phyloP scores from a whole-genome alignment of 2,329 filamentous ascomycete species.

The Raffaelea deltoideospora region DNA sequence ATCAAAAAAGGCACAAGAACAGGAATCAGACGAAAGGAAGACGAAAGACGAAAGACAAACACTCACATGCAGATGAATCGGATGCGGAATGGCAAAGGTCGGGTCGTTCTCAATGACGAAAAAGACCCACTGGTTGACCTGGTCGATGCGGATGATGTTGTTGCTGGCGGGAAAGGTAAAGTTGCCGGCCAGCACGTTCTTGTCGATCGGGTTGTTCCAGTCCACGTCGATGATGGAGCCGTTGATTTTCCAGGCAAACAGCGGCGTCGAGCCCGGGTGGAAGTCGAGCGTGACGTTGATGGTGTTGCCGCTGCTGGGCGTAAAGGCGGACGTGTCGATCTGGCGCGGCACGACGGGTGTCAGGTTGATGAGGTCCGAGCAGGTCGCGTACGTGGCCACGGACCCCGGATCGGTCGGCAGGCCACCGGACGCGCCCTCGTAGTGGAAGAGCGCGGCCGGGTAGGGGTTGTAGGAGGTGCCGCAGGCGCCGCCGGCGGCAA shows the following conservation, averaged over 20 bases:
- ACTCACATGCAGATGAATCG: conserved; percentile 11
- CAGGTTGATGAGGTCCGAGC: conserved; percentile 1
- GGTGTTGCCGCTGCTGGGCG: not conserved
- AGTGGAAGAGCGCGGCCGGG: conserved; percentile 16
- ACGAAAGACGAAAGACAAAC: too few species aligned
- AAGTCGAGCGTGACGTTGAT: conserved; percentile 3
- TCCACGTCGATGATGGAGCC: conserved; percentile 15
- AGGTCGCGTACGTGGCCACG: not conserved
- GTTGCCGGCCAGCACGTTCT: conserved; percentile 16
- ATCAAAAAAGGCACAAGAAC: not conserved
- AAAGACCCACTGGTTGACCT: conserved; percentile 6
- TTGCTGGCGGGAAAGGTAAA: conserved; percentile 9
- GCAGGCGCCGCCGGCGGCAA: conserved; percentile 9
- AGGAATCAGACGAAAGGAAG: not conserved
- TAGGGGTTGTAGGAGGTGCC: conserved; percentile 10
- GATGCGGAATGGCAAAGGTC: conserved; percentile 6
- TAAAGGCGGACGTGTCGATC: not conserved
- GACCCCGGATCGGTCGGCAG: conserved; percentile 12
- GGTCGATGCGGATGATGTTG: conserved; percentile 13
- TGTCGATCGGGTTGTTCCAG: conserved; percentile 18
- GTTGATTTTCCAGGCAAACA: conserved; percentile 11
- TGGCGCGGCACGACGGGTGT: conserved; percentile 4
- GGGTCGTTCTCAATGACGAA: conserved; percentile 8
- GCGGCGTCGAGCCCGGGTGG: not conserved
- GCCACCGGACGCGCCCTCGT: conserved; percentile 10